These are phyloP conservation scores for Solanum pennellii DNA, from an alignment of 257 asterid genomes.

Conservation along the genomic window DNA sequence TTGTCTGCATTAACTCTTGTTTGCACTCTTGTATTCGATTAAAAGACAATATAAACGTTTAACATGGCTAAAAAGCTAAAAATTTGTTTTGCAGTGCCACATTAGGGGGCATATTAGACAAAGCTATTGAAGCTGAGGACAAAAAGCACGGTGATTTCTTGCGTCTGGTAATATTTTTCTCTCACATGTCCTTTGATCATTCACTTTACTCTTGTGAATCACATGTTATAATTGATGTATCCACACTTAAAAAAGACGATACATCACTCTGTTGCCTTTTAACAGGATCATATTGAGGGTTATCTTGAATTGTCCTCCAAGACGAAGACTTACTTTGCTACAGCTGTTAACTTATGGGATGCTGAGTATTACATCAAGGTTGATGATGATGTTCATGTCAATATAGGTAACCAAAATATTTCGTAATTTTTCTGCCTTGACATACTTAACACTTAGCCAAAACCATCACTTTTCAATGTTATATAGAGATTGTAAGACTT, in stretches of 20 bases:
- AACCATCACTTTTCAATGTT: neutral
- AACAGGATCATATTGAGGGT: constrained; percentile 87
- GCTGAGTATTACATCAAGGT: constrained; percentile 91
- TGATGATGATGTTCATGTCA: constrained; percentile 91
- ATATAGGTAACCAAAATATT: constrained; percentile 42
- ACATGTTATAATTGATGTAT: neutral
- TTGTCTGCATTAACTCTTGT: neutral
- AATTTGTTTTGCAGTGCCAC: constrained; percentile 46
- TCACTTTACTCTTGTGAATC: neutral
- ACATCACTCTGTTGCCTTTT: neutral
- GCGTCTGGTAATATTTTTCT: constrained; percentile 45
- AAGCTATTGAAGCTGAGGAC: constrained; percentile 82
- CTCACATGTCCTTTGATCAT: neutral
- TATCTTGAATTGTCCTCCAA: constrained; percentile 93
- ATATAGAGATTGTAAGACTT: neutral
- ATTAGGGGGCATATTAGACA: constrained; percentile 77
- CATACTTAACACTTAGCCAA: neutral
- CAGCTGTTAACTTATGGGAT: constrained; percentile 70
- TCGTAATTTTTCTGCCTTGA: neutral
- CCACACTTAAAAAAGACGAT: neutral
- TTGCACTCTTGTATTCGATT: neutral
- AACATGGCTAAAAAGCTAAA: neutral
- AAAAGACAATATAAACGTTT: neutral
- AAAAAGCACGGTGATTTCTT: constrained; percentile 79
- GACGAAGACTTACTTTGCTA: constrained; percentile 70